These are phyloP conservation scores for Coemansia sp. DNA, from an alignment of 192 early-diverging fungal genomes.

Conservation along the genomic window DNA sequence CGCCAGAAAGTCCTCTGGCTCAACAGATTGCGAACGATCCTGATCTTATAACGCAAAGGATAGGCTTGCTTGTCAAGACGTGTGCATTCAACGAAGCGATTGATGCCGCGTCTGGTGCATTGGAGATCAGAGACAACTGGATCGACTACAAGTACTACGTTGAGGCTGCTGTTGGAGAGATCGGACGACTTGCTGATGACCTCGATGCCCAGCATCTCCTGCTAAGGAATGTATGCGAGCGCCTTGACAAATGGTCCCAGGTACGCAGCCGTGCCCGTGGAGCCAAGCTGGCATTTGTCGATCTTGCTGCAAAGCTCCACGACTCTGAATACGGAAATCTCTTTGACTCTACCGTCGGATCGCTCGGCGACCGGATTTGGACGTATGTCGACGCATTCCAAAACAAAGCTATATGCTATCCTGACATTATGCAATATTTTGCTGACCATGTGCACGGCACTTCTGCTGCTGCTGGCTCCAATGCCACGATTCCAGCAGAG, in stretches of 20 bases:
- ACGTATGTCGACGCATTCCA: slow-evolving; percentile 35
- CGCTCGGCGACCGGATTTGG: slow-evolving; percentile 37
- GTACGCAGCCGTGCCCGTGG: slow-evolving; percentile 34
- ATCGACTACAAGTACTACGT: slow-evolving; percentile 46
- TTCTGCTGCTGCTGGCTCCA: not conserved
- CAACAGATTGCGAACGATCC: slow-evolving; percentile 71
- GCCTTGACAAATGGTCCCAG: slow-evolving; percentile 28
- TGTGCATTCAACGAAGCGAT: slow-evolving; percentile 56
- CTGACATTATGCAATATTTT: slow-evolving; percentile 48
- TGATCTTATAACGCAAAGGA: slow-evolving; percentile 67
- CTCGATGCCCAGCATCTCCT: not conserved
- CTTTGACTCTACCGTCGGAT: not conserved
- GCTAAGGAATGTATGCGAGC: slow-evolving; percentile 1
- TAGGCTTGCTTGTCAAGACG: slow-evolving; percentile 58
- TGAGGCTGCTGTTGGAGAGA: slow-evolving; percentile 18
- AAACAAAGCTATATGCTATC: slow-evolving; percentile 52
- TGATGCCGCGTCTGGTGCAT: slow-evolving; percentile 39
- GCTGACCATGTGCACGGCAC: slow-evolving; percentile 11
- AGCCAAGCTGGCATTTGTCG: slow-evolving; percentile 38
- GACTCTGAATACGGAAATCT: slow-evolving; percentile 5
- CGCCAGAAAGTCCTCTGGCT: slow-evolving; percentile 59
- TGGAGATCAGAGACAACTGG: slow-evolving; percentile 57
- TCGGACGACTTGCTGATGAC: slow-evolving; percentile 4
- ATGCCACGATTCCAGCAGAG: not conserved
- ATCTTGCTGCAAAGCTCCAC: slow-evolving; percentile 17